phyloP scores from a whole-genome alignment of 768 basidiomycete genomes.

The Hygrophorus pudorinus region DNA sequence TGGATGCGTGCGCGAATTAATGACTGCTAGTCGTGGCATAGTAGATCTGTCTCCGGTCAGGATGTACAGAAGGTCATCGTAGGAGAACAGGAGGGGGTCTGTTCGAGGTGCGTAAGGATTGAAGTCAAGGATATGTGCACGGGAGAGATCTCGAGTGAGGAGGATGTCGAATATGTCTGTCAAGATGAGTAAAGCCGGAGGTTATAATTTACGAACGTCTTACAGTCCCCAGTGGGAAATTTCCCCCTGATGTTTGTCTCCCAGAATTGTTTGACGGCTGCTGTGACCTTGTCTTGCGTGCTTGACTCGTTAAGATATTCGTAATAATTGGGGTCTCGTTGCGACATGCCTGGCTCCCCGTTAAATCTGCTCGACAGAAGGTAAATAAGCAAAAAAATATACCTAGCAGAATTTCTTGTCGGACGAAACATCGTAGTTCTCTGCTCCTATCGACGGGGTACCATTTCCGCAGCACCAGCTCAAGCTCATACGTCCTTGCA shows the following conservation, averaged over 20 bases:
- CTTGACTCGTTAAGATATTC: constrained; percentile 65
- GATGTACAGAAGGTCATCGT: constrained; percentile 54
- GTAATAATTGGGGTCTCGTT: constrained; percentile 85
- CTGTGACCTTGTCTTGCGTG: constrained; percentile 42
- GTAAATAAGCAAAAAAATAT: constrained; percentile 18
- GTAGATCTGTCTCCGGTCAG: constrained; percentile 11
- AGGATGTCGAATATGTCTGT: constrained; percentile 82
- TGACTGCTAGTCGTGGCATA: constrained; percentile 43
- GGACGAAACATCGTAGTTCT: constrained; percentile 88
- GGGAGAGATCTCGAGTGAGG: constrained; percentile 68
- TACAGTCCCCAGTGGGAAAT: constrained; percentile 61
- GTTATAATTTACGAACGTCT: constrained; percentile 15
- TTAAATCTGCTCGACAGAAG: neutral
- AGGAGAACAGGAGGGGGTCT: constrained; percentile 82
- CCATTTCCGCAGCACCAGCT: constrained; percentile 88
- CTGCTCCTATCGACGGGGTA: constrained; percentile 75
- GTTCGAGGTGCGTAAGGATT: constrained; percentile 82
- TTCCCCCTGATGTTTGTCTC: constrained; percentile 46
- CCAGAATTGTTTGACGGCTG: constrained; percentile 56
- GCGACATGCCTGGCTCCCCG: constrained; percentile 55
- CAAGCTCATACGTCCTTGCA: constrained; percentile 43
- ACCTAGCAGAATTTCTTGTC: constrained; percentile 67
- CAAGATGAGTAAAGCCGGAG: constrained; percentile 2
- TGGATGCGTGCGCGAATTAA: constrained; percentile 70
- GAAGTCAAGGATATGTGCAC: constrained; percentile 83